Base-by-base conservation (phyloP, 139 green algal species). In the Nannochloris sp. region DNA sequence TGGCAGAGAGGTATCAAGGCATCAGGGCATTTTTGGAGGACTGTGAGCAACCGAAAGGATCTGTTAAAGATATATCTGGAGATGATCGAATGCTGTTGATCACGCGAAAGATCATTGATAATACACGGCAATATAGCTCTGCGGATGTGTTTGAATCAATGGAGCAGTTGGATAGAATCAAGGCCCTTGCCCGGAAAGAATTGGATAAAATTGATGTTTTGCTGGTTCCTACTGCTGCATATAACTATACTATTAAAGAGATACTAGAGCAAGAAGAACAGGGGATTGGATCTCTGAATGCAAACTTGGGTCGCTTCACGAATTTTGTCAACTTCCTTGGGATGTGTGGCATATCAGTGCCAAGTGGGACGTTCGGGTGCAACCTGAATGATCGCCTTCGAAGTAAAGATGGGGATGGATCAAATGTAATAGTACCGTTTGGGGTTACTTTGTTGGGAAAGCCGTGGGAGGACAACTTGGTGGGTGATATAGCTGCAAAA, bases 251-350 rank as follows among this genome's bases (percentile, higher is more conserved):
- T 1, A 51, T 85, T 10, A 45, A 60, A 36, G 79, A 87, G 48
- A 46, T 61, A 48, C 66, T 60, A 29, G 74, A 86, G 66, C 82
- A 91, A 73, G 29, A 61, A 3, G 2, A 14, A 14, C 61, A 40
- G 10, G 45, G 28, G 9, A 13, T 29, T 17, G 55, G 63, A 9
- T 20, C 16, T 23, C 72, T 69, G 30, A 91, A 91, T 61, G 84
- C 81, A 53, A 87, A 86, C 53, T 71, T 88, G 28, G 85, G 85
- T 12, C 65, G 77, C 13, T 92, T 89, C 69, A 92, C 85, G 23
- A 92, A 92, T 61, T 92, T 92, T 67, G 85, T 91, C 13, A 92
- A 92, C 61, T 76, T 91, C 44, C 55, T 88, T 59, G 85, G 87
- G 71, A 84, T 92, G 82, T 83, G 72, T 31, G 85, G 76, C 51